Percentiles rank a stretch among this genome's conserved stretches.
phyloP scores from a whole-genome alignment of 1,284 basidiomycete genomes.

The Testicularia cyperi region DNA sequence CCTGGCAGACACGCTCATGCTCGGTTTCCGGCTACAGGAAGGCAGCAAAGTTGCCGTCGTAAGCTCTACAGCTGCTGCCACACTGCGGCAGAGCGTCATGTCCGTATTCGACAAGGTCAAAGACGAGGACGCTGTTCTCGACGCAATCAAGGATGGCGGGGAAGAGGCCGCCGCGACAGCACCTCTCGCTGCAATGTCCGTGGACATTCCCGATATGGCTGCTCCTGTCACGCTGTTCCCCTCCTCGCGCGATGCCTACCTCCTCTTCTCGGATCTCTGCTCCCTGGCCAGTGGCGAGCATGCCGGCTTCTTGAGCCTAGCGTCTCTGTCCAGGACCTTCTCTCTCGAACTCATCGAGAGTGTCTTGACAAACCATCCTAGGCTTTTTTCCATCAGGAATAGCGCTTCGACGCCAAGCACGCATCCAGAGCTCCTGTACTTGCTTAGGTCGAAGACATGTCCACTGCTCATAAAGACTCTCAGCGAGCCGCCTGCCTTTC shows the following conservation, averaged over 20 bases:
- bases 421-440: slow-evolving; percentile 77
- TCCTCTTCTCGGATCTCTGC: slow-evolving; percentile 62
- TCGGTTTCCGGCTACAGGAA: slow-evolving; percentile 93
- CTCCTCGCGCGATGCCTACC: slow-evolving; percentile 82
- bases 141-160: slow-evolving; percentile 47
- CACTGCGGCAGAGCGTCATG: slow-evolving; percentile 93
- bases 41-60: slow-evolving; percentile 86
- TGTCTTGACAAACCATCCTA: slow-evolving; percentile 89
- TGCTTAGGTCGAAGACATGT: slow-evolving; percentile 83
- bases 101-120: slow-evolving; percentile 93
- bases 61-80: slow-evolving; percentile 93
- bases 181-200: slow-evolving; percentile 50
- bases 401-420: slow-evolving; percentile 4
- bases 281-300: slow-evolving; percentile 64
- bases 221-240: slow-evolving; percentile 67
- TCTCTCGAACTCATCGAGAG: slow-evolving; percentile 94
- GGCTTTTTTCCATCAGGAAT: slow-evolving; percentile 68
- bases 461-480: slow-evolving; percentile 79
- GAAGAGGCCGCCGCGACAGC: slow-evolving; percentile 54
- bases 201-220: slow-evolving; percentile 36
- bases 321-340: slow-evolving; percentile 87
- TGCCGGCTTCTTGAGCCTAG: slow-evolving; percentile 79
- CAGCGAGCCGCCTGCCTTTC: slow-evolving; percentile 76
- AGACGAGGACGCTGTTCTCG: slow-evolving; percentile 68
- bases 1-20: slow-evolving; percentile 68